Percentiles rank a stretch among this genome's conserved stretches.
phyloP scores from a whole-genome alignment of 176 grass and related monocot species.

The Aegilops tauschii region DNA sequence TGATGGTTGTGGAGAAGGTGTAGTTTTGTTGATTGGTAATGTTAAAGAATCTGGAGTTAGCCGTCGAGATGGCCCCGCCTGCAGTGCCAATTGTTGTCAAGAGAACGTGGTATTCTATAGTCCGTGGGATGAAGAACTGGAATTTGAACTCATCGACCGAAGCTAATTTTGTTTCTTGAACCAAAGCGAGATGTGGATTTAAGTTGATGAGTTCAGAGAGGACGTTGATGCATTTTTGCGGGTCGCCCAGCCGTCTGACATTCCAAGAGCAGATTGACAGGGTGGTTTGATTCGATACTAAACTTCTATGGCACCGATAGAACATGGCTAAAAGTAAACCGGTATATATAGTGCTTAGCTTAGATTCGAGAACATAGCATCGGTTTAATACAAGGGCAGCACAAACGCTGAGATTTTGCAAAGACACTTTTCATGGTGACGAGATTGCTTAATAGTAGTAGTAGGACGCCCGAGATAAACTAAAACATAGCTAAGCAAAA shows the following conservation, averaged over 20 bases:
- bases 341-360: neutral
- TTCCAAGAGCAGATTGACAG: neutral
- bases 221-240: neutral
- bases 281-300: neutral
- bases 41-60: neutral
- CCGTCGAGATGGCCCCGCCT: neutral
- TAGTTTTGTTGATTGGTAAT: neutral
- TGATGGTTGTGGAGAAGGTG: neutral
- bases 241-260: neutral
- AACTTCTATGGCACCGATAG: neutral
- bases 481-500: neutral
- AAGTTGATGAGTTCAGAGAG: neutral
- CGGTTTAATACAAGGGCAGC: neutral
- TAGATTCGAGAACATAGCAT: neutral
- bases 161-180: neutral
- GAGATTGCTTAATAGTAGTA: neutral
- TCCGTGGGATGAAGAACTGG: neutral
- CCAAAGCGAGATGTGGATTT: neutral
- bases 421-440: neutral
- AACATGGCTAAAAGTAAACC: neutral
- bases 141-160: neutral
- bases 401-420: neutral
- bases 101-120: neutral
- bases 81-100: neutral
- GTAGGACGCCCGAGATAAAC: neutral